These are phyloP conservation scores for Diversispora epigaea DNA, from an alignment of 192 early-diverging fungal species.

Conservation along the genomic window DNA sequence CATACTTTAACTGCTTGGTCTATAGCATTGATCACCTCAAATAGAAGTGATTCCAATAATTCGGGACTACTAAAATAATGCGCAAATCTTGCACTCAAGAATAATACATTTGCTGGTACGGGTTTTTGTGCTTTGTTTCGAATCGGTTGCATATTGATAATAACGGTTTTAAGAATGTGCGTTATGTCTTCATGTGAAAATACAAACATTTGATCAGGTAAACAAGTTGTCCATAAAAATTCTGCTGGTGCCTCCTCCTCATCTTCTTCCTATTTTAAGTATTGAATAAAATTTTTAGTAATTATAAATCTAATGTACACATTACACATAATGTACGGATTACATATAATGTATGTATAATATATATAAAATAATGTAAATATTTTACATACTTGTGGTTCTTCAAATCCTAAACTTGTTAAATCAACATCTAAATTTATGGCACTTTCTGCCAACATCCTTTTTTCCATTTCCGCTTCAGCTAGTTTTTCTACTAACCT, in stretches of 20 bases:
- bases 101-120: slow-evolving; percentile 84
- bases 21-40: slow-evolving; percentile 57
- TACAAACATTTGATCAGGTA: slow-evolving; percentile 95
- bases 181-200: slow-evolving; percentile 73
- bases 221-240: slow-evolving; percentile 81
- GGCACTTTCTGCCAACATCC: slow-evolving; percentile 48
- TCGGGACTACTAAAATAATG: slow-evolving; percentile 75
- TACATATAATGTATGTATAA: too few species aligned
- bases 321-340: too few species aligned
- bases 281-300: not conserved
- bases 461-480: slow-evolving; percentile 43
- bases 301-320: not conserved
- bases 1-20: slow-evolving; percentile 55
- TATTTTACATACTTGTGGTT: slow-evolving; percentile 37
- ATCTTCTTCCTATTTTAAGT: slow-evolving; percentile 19
- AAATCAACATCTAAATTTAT: slow-evolving; percentile 49
- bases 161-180: slow-evolving; percentile 69
- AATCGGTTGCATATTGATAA: slow-evolving; percentile 66
- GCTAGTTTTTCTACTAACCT: slow-evolving; percentile 46
- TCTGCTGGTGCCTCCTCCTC: slow-evolving; percentile 44
- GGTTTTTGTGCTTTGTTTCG: slow-evolving; percentile 61
- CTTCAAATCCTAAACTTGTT: slow-evolving; percentile 41
- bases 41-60: slow-evolving; percentile 69
- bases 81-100: slow-evolving; percentile 86
- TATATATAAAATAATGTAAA: too few species aligned